Evolutionary conservation across 169 alveolate genomes (phyloP).

Genomic region (Fabrea salina): DNA sequence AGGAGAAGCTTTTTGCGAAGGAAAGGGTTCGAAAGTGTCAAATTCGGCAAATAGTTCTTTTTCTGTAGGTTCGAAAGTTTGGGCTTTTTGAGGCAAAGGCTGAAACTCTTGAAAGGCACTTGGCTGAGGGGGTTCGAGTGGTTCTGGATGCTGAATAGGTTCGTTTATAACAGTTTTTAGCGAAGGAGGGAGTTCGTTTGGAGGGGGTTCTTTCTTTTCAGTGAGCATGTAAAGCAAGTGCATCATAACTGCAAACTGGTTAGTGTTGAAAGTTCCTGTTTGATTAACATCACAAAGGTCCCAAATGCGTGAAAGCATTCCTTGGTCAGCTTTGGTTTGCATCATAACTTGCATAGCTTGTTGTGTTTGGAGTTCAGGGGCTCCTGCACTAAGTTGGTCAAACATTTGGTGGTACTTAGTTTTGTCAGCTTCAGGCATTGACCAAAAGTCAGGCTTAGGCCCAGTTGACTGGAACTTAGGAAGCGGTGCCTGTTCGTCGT

Average conservation of each 20-base stretch:
- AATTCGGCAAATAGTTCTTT: no score
- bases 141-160: no score
- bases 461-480: slow-evolving; percentile 15
- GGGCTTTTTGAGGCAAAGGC: no score
- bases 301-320: slow-evolving; percentile 21
- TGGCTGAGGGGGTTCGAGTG: no score
- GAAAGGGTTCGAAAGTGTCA: no score
- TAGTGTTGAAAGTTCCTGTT: slow-evolving; percentile 14
- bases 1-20: no score
- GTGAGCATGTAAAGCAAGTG: neutral
- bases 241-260: slow-evolving; percentile 38
- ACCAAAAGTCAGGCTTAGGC: neutral
- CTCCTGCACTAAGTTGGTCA: neutral
- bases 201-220: neutral
- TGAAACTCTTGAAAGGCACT: no score
- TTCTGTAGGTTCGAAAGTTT: no score
- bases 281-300: slow-evolving; percentile 19
- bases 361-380: slow-evolving; percentile 19
- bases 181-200: neutral
- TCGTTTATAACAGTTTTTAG: neutral
- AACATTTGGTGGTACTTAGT: neutral
- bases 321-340: neutral
- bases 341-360: slow-evolving; percentile 25
- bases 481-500: neutral
- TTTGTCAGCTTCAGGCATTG: neutral